Evolutionary conservation across 495 filamentous ascomycete species (phyloP).

Genomic region (Podospora fimiseda): DNA sequence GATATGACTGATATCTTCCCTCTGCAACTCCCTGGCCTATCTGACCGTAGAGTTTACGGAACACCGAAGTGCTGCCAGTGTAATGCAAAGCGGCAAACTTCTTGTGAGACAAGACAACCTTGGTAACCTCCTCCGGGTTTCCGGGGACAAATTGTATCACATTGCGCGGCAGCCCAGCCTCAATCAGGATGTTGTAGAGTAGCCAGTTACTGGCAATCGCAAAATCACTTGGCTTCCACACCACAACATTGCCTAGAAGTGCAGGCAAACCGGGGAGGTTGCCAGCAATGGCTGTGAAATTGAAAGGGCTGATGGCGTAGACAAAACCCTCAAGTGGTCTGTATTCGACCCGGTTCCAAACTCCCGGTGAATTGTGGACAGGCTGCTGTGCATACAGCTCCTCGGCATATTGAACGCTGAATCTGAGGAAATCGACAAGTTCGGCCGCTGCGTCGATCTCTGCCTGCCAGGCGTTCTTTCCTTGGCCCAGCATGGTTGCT

Average conservation of each 20-base stretch:
- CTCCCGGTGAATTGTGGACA: slow-evolving; percentile 62
- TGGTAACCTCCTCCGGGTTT: slow-evolving; percentile 66
- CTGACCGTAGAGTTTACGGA: slow-evolving; percentile 65
- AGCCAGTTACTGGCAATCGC: slow-evolving; percentile 69
- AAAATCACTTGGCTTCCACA: slow-evolving; percentile 83
- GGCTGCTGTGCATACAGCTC: slow-evolving; percentile 83
- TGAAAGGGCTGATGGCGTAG: slow-evolving; percentile 81
- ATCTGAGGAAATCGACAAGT: slow-evolving; percentile 82
- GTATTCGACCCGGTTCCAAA: slow-evolving; percentile 82
- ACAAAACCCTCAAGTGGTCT: slow-evolving; percentile 82
- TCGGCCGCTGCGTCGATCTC: slow-evolving; percentile 95
- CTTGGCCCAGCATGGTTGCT: slow-evolving; percentile 86
- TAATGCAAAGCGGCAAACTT: slow-evolving; percentile 75
- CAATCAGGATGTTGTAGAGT: slow-evolving; percentile 78
- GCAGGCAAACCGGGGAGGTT: slow-evolving; percentile 70
- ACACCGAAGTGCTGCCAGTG: slow-evolving; percentile 75
- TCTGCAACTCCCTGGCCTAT: slow-evolving; percentile 65
- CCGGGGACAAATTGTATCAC: slow-evolving; percentile 83
- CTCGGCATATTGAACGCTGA: slow-evolving; percentile 84
- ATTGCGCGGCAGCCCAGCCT: slow-evolving; percentile 71
- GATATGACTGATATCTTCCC: slow-evolving; percentile 65
- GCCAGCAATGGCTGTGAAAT: slow-evolving; percentile 81
- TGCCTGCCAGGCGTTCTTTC: slow-evolving; percentile 94
- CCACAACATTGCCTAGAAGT: slow-evolving; percentile 76
- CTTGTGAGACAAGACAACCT: slow-evolving; percentile 57